Conservation (phyloP, 2,329 filamentous ascomycete species). For the Fusarium euwallaceae region DNA sequence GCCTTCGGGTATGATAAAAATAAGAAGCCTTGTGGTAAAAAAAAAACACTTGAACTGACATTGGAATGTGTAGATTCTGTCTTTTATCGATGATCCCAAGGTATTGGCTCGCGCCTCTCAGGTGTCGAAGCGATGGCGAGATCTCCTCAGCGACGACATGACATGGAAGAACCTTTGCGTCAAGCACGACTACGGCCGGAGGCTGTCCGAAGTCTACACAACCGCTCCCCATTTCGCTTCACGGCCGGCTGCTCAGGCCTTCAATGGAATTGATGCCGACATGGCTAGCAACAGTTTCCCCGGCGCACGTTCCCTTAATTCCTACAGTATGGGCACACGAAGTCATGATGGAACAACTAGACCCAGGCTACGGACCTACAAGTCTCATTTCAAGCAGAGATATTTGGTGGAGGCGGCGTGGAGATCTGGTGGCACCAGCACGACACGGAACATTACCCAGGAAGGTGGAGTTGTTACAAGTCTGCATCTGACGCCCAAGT, state of each 20-base stretch:
- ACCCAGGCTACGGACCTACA: constrained; percentile 84
- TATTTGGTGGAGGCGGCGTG: constrained; percentile 98
- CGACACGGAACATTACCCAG: constrained; percentile 89
- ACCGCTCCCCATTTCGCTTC: constrained; percentile 48
- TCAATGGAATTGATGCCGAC: constrained; percentile 54
- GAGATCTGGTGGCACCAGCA: constrained; percentile 89
- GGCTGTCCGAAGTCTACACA: constrained; percentile 65
- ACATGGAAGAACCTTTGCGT: constrained; percentile 98
- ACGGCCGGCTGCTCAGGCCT: constrained; percentile 48
- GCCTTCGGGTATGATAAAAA: constrained; percentile 78
- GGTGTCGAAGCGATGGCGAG: constrained; percentile 94
- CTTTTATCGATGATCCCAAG: constrained; percentile 96
- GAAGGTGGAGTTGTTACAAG: constrained; percentile 98
- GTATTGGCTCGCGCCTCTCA: constrained; percentile 93
- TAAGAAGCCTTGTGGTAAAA: neutral
- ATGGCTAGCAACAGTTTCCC: constrained; percentile 58
- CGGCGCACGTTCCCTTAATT: constrained; percentile 55
- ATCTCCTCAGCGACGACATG: constrained; percentile 94
- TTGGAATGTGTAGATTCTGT: constrained; percentile 77
- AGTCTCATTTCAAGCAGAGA: constrained; percentile 96
- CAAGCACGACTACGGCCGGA: constrained; percentile 87
- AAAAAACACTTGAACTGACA: constrained; percentile 5
- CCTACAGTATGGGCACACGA: constrained; percentile 58
- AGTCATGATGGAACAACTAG: constrained; percentile 67
- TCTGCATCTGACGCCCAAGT: constrained; percentile 91